Evolutionary conservation across 805 yeast species (phyloP).

Genomic region (Starmerella riodocensis): DNA sequence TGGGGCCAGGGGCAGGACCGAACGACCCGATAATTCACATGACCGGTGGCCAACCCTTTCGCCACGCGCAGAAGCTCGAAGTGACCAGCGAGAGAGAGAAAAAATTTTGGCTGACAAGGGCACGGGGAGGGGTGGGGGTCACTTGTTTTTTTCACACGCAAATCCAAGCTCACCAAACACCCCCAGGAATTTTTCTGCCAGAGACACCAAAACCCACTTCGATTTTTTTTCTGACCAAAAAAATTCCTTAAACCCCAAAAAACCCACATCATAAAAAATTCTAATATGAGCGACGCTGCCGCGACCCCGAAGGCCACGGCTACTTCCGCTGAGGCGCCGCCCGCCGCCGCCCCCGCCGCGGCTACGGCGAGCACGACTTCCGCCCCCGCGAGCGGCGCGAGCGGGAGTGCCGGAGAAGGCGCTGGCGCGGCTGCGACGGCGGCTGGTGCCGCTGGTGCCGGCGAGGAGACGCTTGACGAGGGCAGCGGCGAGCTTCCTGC

Average conservation of each 20-base stretch:
- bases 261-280: conserved; percentile 6
- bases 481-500: conserved; percentile 34
- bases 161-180: conserved; percentile 1
- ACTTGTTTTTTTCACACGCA: background rate
- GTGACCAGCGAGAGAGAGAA: background rate
- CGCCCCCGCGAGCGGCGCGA: conserved; percentile 15
- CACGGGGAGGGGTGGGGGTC: background rate
- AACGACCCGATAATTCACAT: no score
- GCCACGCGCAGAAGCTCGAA: background rate
- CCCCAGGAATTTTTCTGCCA: background rate
- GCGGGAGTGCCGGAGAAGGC: no score
- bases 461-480: conserved; percentile 22
- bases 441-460: conserved; percentile 20
- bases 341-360: conserved; percentile 6
- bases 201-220: conserved; percentile 3
- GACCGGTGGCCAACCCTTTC: background rate
- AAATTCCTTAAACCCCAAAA: conserved; percentile 4
- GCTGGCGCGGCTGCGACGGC: no score
- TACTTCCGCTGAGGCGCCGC: conserved; percentile 5
- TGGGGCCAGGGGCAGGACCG: no score
- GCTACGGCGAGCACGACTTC: conserved; percentile 14
- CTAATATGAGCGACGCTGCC: conserved; percentile 15
- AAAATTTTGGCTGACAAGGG: background rate
- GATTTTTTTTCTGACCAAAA: conserved; percentile 2
- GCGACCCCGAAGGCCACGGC: conserved; percentile 10